These are phyloP conservation scores for Coemansia sp. DNA, from an alignment of 371 early-diverging fungal species.

Conservation along the genomic window DNA sequence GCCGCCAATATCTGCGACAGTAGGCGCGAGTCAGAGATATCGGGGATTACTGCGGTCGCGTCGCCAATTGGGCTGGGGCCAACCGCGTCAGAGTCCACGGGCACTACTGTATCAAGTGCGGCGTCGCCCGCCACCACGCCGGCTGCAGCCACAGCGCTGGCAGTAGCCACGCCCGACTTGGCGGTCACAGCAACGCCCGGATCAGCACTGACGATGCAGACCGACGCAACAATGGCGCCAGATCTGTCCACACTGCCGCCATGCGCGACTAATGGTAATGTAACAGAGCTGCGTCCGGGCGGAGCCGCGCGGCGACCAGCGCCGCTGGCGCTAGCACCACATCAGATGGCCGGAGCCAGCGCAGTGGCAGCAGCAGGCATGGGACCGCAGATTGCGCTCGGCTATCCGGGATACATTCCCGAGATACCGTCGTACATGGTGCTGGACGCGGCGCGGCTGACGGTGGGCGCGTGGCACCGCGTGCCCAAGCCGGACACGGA, in stretches of 20 bases:
- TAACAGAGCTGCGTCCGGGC: neutral
- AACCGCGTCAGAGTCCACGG: conserved; percentile 11
- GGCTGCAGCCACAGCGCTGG: conserved; percentile 9
- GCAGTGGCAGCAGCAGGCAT: neutral
- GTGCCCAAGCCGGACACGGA: conserved; percentile 44
- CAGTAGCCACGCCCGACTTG: neutral
- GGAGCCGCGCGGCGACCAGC: conserved; percentile 22
- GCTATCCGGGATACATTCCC: conserved; percentile 35
- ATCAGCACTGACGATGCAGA: neutral
- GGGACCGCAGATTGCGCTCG: conserved; percentile 3
- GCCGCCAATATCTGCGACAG: conserved; percentile 46
- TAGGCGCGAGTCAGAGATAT: conserved; percentile 49
- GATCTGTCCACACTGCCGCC: conserved; percentile 1
- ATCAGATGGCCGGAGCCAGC: conserved; percentile 5
- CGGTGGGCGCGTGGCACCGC: conserved; percentile 45
- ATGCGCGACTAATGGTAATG: neutral
- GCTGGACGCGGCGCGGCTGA: conserved; percentile 36
- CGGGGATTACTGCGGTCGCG: conserved; percentile 46
- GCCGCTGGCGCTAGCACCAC: conserved; percentile 26
- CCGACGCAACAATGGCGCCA: neutral
- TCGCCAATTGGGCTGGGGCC: conserved; percentile 32
- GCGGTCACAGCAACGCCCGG: conserved; percentile 1
- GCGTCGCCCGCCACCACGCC: conserved; percentile 31
- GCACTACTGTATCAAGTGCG: conserved; percentile 16
- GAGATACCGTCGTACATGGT: conserved; percentile 47